Evolutionary conservation across 495 filamentous ascomycete species (phyloP).

Genomic region (Cercophora samala): DNA sequence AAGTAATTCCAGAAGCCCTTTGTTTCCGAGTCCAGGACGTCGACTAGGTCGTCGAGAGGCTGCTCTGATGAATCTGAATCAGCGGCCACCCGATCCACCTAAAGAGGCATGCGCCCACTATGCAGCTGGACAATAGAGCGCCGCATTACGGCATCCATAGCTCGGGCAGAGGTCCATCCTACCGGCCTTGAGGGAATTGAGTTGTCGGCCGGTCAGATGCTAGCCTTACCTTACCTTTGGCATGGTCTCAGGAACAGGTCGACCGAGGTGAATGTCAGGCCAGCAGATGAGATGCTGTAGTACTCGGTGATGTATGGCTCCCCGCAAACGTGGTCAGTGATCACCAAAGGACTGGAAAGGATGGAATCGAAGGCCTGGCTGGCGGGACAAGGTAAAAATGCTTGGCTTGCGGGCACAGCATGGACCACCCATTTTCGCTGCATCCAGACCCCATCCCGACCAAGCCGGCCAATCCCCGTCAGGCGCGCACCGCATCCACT

Average conservation of each 20-base stretch:
- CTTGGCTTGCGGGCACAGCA: slow-evolving; percentile 21
- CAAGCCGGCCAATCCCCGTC: slow-evolving; percentile 10
- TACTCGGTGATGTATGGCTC: no score
- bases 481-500: slow-evolving; percentile 8
- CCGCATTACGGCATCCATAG: slow-evolving; percentile 16
- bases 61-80: slow-evolving; percentile 6
- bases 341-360: slow-evolving; percentile 12
- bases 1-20: not conserved
- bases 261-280: no score
- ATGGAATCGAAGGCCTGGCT: slow-evolving; percentile 3
- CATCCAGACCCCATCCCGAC: slow-evolving; percentile 14
- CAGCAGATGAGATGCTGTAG: not conserved
- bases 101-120: not conserved
- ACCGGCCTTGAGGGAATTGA: not conserved
- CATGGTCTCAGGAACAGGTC: no score
- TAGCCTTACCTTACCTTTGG: no score
- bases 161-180: not conserved
- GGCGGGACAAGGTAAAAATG: no score
- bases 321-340: slow-evolving; percentile 7
- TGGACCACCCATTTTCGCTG: slow-evolving; percentile 14
- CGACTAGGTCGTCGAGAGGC: no score
- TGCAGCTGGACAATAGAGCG: slow-evolving; percentile 5
- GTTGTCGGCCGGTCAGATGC: not conserved
- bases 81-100: not conserved
- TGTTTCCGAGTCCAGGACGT: not conserved